These are phyloP conservation scores for Nannizzia gypsea DNA, from an alignment of 2,329 filamentous ascomycete genomes.

Conservation along the genomic window DNA sequence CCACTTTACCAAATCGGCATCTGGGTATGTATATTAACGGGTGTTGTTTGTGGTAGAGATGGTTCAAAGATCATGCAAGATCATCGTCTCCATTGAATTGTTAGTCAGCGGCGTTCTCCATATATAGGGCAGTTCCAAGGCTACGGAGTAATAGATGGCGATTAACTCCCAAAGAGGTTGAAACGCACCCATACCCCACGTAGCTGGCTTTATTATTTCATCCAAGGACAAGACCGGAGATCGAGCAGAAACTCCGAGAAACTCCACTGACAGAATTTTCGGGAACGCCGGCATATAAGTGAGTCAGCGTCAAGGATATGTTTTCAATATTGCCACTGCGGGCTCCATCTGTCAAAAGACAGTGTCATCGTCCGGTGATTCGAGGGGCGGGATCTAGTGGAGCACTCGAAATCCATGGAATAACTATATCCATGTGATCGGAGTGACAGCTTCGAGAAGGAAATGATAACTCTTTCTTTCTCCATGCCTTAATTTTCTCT, in stretches of 20 bases:
- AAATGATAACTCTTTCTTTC: neutral
- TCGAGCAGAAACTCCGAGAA: constrained; percentile 30
- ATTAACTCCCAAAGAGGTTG: constrained; percentile 20
- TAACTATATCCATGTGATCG: no score
- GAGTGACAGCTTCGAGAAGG: neutral
- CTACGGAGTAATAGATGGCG: constrained; percentile 31
- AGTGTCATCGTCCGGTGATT: neutral
- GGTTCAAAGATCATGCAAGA: neutral
- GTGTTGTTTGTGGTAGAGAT: no score
- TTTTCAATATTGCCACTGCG: constrained; percentile 14
- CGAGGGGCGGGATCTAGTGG: neutral
- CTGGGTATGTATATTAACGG: no score
- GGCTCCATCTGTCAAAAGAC: neutral
- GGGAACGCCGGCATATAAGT: constrained; percentile 21
- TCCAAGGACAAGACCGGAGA: constrained; percentile 21
- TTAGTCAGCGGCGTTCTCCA: constrained; percentile 16
- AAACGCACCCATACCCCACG: constrained; percentile 19
- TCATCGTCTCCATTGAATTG: constrained; percentile 10
- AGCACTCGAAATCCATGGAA: neutral
- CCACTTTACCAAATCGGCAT: no score
- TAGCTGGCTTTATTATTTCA: constrained; percentile 32
- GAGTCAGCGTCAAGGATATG: constrained; percentile 17
- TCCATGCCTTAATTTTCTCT: constrained; percentile 3
- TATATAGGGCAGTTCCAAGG: constrained; percentile 33
- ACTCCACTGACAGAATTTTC: constrained; percentile 29